These are phyloP conservation scores for Podospora bellae-mahoneyi DNA, from an alignment of 495 filamentous ascomycete genomes.

Conservation along the genomic window DNA sequence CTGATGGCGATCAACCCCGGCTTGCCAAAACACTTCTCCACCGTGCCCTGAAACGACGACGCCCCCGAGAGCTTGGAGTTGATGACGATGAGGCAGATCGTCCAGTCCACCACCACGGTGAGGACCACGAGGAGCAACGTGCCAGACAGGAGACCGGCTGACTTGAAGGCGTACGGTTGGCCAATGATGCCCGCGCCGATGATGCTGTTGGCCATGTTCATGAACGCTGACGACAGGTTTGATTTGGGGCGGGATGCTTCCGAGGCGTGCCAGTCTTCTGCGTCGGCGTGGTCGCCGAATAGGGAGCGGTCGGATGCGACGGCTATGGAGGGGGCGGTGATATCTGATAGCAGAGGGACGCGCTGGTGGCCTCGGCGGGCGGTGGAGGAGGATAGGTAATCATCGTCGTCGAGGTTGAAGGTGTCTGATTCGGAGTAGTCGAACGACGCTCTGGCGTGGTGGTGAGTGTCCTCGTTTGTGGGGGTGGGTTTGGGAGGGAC, in stretches of 20 bases:
- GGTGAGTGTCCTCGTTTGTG: conserved; percentile 34
- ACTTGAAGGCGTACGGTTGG: conserved; percentile 89
- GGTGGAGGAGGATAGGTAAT: conserved; percentile 9
- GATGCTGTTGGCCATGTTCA: conserved; percentile 99
- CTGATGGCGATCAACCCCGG: conserved; percentile 85
- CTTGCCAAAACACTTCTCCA: conserved; percentile 89
- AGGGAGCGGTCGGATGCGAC: conserved; percentile 51
- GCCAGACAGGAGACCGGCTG: conserved; percentile 81
- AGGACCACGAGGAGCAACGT: conserved; percentile 71
- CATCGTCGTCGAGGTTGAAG: conserved; percentile 38
- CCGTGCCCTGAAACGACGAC: conserved; percentile 88
- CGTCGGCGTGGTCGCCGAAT: conserved; percentile 42
- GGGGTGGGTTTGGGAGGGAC: background rate
- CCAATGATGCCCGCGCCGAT: conserved; percentile 98
- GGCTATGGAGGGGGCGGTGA: conserved; percentile 84
- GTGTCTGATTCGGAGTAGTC: conserved; percentile 23
- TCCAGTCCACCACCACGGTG: conserved; percentile 91
- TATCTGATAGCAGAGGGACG: conserved; percentile 75
- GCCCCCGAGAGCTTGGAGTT: conserved; percentile 93
- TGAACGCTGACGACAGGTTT: conserved; percentile 60
- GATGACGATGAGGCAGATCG: conserved; percentile 90
- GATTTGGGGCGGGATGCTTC: conserved; percentile 49
- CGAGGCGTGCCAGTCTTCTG: conserved; percentile 40
- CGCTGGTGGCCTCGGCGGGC: conserved; percentile 47
- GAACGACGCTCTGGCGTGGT: conserved; percentile 32